These are phyloP conservation scores for Debaryomyces maramus DNA, from an alignment of 805 yeast genomes.

Conservation along the genomic window DNA sequence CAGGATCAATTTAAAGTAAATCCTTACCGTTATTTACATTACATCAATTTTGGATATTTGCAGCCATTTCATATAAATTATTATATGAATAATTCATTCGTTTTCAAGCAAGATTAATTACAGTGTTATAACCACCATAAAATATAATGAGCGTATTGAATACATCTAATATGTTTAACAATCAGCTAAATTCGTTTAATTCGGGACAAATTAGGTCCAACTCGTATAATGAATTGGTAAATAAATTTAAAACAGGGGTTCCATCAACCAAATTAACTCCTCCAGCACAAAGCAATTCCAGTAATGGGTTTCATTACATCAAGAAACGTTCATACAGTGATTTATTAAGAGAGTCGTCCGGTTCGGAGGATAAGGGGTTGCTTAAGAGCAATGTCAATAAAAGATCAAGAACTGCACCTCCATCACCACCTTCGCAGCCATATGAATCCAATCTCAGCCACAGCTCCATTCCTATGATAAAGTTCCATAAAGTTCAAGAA, in stretches of 20 bases:
- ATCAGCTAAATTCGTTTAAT: constrained; percentile 28
- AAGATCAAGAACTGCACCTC: constrained; percentile 48
- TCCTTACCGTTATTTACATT: constrained; percentile 1
- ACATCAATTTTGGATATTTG: constrained; percentile 4
- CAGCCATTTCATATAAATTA: constrained; percentile 6
- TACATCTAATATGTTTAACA: constrained; percentile 30
- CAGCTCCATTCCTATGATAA: background rate
- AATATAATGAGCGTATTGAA: constrained; percentile 32
- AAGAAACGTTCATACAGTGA: constrained; percentile 34
- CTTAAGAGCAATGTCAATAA: constrained; percentile 19
- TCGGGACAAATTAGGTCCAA: constrained; percentile 34
- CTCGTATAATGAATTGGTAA: constrained; percentile 34
- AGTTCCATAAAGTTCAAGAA: background rate
- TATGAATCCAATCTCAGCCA: background rate
- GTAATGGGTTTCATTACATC: constrained; percentile 5
- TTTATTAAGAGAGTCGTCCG: constrained; percentile 12
- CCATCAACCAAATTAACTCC: constrained; percentile 5
- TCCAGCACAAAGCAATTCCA: constrained; percentile 3
- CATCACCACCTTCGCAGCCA: constrained; percentile 36
- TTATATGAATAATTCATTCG: constrained; percentile 1
- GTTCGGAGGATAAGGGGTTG: background rate
- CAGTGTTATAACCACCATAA: background rate
- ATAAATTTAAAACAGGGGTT: constrained; percentile 21
- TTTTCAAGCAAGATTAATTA: background rate
- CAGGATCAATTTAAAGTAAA: background rate